Percentiles rank a stretch among this genome's conserved stretches.
Evolutionary conservation across 2,329 filamentous ascomycete genomes (phyloP).

Genomic region (Penicillium sp.): DNA sequence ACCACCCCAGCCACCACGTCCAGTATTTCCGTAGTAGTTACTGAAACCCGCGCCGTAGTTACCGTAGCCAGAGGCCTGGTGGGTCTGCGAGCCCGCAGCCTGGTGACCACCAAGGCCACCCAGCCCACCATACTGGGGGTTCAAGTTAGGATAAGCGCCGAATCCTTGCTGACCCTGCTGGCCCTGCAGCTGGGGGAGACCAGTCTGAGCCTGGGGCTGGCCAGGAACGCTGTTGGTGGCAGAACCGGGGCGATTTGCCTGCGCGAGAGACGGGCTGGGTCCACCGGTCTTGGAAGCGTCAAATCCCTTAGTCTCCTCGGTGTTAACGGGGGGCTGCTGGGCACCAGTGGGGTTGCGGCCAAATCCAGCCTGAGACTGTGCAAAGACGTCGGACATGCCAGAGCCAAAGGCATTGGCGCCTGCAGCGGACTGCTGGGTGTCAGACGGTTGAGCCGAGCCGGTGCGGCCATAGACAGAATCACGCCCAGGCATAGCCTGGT

Average conservation of each 20-base stretch:
- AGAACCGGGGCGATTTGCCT: constrained; percentile 66
- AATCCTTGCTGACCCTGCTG: constrained; percentile 60
- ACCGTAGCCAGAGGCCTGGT: constrained; percentile 47
- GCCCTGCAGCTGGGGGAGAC: constrained; percentile 59
- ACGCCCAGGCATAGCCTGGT: constrained; percentile 50
- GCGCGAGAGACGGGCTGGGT: constrained; percentile 65
- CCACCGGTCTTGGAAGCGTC: constrained; percentile 61
- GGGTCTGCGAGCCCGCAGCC: constrained; percentile 43
- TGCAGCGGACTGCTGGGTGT: constrained; percentile 56
- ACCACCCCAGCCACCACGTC: constrained; percentile 51
- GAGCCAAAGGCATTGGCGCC: constrained; percentile 54
- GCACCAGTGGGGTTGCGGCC: constrained; percentile 58
- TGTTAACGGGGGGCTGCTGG: constrained; percentile 51
- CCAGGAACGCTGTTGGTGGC: constrained; percentile 63
- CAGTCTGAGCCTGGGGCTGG: constrained; percentile 55
- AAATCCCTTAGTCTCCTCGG: constrained; percentile 64
- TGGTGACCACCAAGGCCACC: constrained; percentile 49
- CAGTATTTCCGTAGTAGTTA: constrained; percentile 50
- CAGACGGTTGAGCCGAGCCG: constrained; percentile 60
- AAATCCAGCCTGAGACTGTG: constrained; percentile 62
- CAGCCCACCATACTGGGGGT: constrained; percentile 57
- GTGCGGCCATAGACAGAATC: constrained; percentile 65
- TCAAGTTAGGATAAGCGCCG: constrained; percentile 60
- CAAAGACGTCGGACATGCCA: constrained; percentile 63
- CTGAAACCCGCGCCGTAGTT: constrained; percentile 49